Percentiles rank a stretch among this genome's conserved stretches.
These are phyloP conservation scores for Petasospora rhodanensis DNA, from an alignment of 1,139 yeast species.

Conservation along the genomic window DNA sequence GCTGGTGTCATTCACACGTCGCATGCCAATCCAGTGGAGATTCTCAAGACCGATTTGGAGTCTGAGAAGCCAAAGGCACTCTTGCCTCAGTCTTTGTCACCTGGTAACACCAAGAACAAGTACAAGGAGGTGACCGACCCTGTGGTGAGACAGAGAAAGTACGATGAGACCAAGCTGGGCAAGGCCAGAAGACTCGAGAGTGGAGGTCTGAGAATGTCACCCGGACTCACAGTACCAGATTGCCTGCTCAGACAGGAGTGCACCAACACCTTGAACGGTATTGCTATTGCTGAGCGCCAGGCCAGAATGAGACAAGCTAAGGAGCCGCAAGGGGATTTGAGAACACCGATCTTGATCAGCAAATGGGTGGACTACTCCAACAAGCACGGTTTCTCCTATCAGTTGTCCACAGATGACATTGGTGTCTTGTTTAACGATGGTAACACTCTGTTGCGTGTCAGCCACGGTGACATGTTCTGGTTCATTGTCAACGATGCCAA, in stretches of 20 bases:
- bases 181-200: slow-evolving; percentile 26
- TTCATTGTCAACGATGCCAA: slow-evolving; percentile 51
- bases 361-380: slow-evolving; percentile 98
- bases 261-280: slow-evolving; percentile 38
- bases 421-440: slow-evolving; percentile 91
- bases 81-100: slow-evolving; percentile 85
- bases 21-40: slow-evolving; percentile 60
- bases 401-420: slow-evolving; percentile 81
- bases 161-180: slow-evolving; percentile 23
- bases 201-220: slow-evolving; percentile 22
- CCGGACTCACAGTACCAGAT: slow-evolving; percentile 29
- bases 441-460: slow-evolving; percentile 68
- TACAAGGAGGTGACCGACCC: slow-evolving; percentile 55
- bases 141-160: slow-evolving; percentile 22
- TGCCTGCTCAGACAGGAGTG: slow-evolving; percentile 40
- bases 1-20: slow-evolving; percentile 57
- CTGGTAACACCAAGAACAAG: slow-evolving; percentile 85
- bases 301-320: slow-evolving; percentile 33
- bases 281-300: slow-evolving; percentile 38
- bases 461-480: slow-evolving; percentile 61
- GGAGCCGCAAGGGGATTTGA: slow-evolving; percentile 31
- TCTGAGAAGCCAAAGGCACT: slow-evolving; percentile 67
- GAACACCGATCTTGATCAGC: slow-evolving; percentile 71
- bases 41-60: slow-evolving; percentile 64
- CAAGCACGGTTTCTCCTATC: slow-evolving; percentile 93